These are phyloP conservation scores for Theileria orientalis DNA, from an alignment of 169 alveolate genomes.

Conservation along the genomic window DNA sequence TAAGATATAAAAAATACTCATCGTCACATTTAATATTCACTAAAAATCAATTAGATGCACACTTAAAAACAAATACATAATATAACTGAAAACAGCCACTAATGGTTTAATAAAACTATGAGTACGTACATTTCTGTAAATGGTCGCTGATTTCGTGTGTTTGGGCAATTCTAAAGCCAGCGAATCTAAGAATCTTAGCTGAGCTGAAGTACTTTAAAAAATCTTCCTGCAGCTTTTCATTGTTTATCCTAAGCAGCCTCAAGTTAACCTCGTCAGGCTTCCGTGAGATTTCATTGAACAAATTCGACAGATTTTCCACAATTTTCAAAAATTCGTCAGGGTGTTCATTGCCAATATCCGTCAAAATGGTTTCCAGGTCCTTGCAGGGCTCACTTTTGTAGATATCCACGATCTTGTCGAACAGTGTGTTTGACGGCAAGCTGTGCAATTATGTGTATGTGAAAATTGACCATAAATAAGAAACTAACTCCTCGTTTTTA, in stretches of 20 bases:
- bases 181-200: constrained; percentile 37
- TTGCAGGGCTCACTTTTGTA: constrained; percentile 35
- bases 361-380: constrained; percentile 25
- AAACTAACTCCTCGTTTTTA: constrained; percentile 6
- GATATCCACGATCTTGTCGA: constrained; percentile 14
- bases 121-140: too few relatives aligned
- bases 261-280: constrained; percentile 38
- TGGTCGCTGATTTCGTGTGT: constrained; percentile 25
- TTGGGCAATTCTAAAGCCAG: constrained; percentile 46
- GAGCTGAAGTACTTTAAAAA: constrained; percentile 25
- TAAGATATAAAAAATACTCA: constrained; percentile 54
- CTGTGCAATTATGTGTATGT: background rate
- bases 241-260: constrained; percentile 51
- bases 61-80: background rate
- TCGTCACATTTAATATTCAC: constrained; percentile 17
- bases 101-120: too few relatives aligned
- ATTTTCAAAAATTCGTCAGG: constrained; percentile 22
- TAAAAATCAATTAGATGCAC: background rate
- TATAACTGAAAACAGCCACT: too few relatives aligned
- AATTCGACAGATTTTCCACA: constrained; percentile 12
- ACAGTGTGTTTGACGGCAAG: background rate
- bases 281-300: constrained; percentile 28
- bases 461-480: background rate
- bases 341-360: constrained; percentile 8
- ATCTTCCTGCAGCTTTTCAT: constrained; percentile 42